A percentile compares a stretch with the other conserved stretches of the same genome.
Conservation (phyloP, 1,284 basidiomycete species). For the Ceratobasidium sp. region DNA sequence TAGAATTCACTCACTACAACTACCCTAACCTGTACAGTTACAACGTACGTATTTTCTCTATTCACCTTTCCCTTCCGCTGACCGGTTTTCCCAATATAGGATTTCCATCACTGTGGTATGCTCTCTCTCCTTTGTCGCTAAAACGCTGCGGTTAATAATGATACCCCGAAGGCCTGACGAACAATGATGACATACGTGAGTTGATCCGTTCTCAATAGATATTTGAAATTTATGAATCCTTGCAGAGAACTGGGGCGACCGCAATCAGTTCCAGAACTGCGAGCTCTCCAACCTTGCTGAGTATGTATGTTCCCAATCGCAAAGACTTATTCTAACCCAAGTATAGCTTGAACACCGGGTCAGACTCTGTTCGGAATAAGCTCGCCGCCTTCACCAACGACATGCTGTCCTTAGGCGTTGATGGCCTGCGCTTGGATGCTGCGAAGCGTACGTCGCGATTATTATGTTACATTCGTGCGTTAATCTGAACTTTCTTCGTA, state of each 20-base stretch:
- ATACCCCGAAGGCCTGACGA: constrained; percentile 10
- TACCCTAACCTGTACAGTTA: constrained; percentile 37
- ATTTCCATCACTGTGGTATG: constrained; percentile 72
- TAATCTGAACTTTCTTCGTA: background rate
- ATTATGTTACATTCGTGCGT: too few species aligned
- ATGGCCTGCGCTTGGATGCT: constrained; percentile 61
- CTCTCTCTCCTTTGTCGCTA: too few species aligned
- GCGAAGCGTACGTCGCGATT: constrained; percentile 60
- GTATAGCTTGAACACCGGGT: constrained; percentile 20
- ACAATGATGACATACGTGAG: constrained; percentile 60
- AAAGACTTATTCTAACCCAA: background rate
- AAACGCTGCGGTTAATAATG: background rate
- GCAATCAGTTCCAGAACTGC: constrained; percentile 68
- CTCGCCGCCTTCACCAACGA: constrained; percentile 43
- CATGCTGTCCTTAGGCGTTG: constrained; percentile 27
- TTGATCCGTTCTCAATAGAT: background rate
- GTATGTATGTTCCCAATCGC: constrained; percentile 54
- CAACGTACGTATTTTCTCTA: constrained; percentile 5
- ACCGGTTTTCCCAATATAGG: constrained; percentile 53
- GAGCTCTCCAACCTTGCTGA: constrained; percentile 67
- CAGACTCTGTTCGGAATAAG: constrained; percentile 55
- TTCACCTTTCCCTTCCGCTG: too few species aligned
- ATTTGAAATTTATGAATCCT: background rate
- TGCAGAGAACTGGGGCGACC: constrained; percentile 62
- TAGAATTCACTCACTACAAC: constrained; percentile 64